phyloP scores from a whole-genome alignment of 106 monocot genomes.

The Cymbidium sinense region DNA sequence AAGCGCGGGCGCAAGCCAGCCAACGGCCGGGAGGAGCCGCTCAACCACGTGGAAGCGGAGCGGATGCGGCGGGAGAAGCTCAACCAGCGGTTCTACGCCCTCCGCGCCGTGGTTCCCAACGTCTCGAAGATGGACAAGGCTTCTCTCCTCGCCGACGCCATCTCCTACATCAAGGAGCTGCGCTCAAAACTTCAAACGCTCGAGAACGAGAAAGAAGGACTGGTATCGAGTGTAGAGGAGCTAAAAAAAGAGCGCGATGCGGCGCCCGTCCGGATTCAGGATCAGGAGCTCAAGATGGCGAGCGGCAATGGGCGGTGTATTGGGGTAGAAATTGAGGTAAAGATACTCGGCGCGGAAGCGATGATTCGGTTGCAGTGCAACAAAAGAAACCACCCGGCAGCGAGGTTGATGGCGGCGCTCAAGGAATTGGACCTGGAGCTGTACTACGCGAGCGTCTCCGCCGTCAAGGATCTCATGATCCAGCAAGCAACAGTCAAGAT shows the following conservation, averaged over 20 bases:
- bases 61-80: conserved; percentile 86
- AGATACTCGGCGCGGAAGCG: conserved; percentile 50
- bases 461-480: conserved; percentile 64
- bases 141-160: conserved; percentile 80
- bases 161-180: conserved; percentile 78
- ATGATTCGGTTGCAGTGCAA: conserved; percentile 52
- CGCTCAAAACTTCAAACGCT: conserved; percentile 26
- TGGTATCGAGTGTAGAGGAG: conserved; percentile 30
- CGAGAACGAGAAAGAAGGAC: conserved; percentile 42
- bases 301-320: conserved; percentile 17
- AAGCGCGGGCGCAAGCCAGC: conserved; percentile 89
- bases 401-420: conserved; percentile 52
- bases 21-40: conserved; percentile 78
- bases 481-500: conserved; percentile 74
- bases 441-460: conserved; percentile 56
- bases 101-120: conserved; percentile 88
- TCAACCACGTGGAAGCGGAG: conserved; percentile 95
- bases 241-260: conserved; percentile 30
- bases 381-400: conserved; percentile 51
- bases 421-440: conserved; percentile 52
- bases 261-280: not conserved
- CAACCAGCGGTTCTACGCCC: conserved; percentile 90
- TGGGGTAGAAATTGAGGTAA: conserved; percentile 56
- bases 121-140: conserved; percentile 99
- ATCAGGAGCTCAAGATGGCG: not conserved